Conservation (phyloP, 2,329 filamentous ascomycete species). For the Alternaria hordeiaustralica region DNA sequence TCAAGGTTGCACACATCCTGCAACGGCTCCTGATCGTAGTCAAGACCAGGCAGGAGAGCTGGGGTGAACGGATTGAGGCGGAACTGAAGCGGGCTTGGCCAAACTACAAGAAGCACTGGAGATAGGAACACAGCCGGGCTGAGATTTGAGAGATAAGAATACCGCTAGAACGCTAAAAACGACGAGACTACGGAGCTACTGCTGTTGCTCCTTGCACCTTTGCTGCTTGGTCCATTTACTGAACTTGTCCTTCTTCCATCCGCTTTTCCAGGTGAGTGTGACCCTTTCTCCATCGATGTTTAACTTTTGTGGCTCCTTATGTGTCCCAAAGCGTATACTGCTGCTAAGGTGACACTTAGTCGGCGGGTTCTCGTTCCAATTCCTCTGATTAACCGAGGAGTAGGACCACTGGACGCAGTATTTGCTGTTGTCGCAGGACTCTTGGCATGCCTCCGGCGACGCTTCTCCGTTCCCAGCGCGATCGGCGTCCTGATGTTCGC, state of each 20-base stretch:
- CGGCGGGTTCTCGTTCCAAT: slow-evolving; percentile 41
- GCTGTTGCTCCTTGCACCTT: slow-evolving; percentile 29
- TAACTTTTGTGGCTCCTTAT: slow-evolving; percentile 19
- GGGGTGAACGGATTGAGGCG: neutral
- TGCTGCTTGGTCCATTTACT: slow-evolving; percentile 36
- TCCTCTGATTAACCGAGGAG: slow-evolving; percentile 31
- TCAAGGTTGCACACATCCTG: neutral
- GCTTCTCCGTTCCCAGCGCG: slow-evolving; percentile 30
- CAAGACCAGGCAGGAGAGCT: neutral
- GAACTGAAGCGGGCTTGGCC: neutral
- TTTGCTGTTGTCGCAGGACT: slow-evolving; percentile 34
- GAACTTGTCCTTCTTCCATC: slow-evolving; percentile 41
- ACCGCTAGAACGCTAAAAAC: slow-evolving; percentile 9
- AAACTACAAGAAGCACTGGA: neutral
- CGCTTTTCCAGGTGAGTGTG: slow-evolving; percentile 34
- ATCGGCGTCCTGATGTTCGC: slow-evolving; percentile 18
- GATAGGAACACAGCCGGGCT: neutral
- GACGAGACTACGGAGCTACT: neutral
- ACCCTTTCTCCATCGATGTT: slow-evolving; percentile 17
- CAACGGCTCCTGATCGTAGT: neutral
- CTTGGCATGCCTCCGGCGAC: slow-evolving; percentile 36
- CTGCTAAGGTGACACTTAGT: slow-evolving; percentile 44
- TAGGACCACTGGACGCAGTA: slow-evolving; percentile 46
- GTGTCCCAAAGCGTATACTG: slow-evolving; percentile 35
- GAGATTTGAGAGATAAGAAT: neutral